Evolutionary conservation across 192 early-diverging fungal species (phyloP).

Genomic region (Mortierella hygrophila): DNA sequence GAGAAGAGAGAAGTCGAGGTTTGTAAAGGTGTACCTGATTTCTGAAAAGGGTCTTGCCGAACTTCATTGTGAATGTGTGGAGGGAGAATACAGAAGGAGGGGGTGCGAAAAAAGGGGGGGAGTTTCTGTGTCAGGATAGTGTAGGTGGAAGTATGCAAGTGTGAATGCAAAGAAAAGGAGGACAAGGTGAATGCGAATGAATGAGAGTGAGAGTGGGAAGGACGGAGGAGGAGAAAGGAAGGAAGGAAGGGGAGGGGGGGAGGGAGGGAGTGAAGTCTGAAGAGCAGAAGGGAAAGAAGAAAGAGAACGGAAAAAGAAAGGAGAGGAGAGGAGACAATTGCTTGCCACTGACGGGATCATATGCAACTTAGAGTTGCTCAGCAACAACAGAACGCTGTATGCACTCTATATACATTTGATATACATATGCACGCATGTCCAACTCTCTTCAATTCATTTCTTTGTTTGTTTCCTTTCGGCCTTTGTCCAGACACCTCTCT

Average conservation of each 20-base stretch:
- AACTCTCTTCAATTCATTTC: too few relatives aligned
- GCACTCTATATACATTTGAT: too few relatives aligned
- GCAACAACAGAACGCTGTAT: too few relatives aligned
- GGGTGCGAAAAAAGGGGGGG: too few relatives aligned
- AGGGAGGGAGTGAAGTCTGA: neutral
- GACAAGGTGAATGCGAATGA: neutral
- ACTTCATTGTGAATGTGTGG: conserved; percentile 59
- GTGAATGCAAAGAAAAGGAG: neutral
- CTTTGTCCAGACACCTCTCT: too few relatives aligned
- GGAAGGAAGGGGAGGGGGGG: neutral
- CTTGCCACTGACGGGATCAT: too few relatives aligned
- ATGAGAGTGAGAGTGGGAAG: conserved; percentile 2
- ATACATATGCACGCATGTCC: too few relatives aligned
- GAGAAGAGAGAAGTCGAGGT: too few relatives aligned
- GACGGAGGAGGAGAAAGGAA: neutral
- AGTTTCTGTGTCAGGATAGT: neutral
- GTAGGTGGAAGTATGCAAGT: neutral
- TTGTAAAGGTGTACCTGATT: conserved; percentile 52
- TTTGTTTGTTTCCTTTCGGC: too few relatives aligned
- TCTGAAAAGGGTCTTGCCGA: conserved; percentile 63
- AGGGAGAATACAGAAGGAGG: neutral
- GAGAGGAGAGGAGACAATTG: neutral
- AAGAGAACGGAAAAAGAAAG: neutral
- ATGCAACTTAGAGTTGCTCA: neutral
- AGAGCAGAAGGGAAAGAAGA: neutral